Conservation (phyloP, 192 early-diverging fungal genomes). For the Rhizoclosmatium globosum region DNA sequence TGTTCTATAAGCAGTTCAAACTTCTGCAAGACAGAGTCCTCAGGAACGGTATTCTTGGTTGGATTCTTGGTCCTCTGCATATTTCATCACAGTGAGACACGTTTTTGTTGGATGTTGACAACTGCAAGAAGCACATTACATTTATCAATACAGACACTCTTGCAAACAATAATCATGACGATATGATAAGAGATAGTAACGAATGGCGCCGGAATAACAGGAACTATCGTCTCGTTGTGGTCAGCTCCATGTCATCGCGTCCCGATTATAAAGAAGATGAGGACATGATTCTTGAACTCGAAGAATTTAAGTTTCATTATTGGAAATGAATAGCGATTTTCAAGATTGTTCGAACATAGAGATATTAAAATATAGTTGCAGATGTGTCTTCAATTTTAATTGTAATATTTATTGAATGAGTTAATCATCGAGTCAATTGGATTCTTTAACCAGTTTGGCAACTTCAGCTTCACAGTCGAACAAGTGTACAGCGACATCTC, state of each 20-base stretch:
- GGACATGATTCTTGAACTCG: neutral
- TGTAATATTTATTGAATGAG: too few relatives aligned
- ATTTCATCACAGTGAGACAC: neutral
- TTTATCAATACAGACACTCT: neutral
- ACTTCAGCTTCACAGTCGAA: neutral
- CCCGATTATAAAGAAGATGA: neutral
- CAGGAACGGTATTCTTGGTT: neutral
- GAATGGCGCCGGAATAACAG: neutral
- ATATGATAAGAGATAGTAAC: neutral
- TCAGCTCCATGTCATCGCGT: neutral
- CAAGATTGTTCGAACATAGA: too few relatives aligned
- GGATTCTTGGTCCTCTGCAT: neutral
- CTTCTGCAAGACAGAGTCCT: neutral
- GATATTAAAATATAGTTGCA: too few relatives aligned
- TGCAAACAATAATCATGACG: neutral
- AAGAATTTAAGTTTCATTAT: neutral
- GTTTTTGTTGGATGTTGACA: neutral
- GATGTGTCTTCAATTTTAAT: too few relatives aligned
- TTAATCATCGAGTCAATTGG: neutral
- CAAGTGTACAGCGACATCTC: too few relatives aligned
- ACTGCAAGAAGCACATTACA: neutral
- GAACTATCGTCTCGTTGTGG: neutral
- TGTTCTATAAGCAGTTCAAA: slow-evolving; percentile 1
- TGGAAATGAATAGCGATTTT: too few relatives aligned
- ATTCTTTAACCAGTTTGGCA: neutral